phyloP scores from a whole-genome alignment of 345 rosid genomes.

The Eucalyptus melliodora region DNA sequence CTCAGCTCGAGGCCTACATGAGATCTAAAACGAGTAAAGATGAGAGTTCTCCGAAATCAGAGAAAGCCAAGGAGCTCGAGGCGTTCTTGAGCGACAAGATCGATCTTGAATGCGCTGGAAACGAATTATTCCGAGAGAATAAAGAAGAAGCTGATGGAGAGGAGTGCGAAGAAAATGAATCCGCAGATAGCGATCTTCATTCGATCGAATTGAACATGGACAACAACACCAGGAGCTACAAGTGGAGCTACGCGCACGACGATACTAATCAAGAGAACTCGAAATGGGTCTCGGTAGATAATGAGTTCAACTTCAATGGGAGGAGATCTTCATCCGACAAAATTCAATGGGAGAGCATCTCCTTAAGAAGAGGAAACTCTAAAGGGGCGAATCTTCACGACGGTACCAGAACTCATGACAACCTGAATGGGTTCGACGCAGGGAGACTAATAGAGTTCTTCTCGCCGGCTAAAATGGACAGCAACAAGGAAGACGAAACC shows the following conservation, averaged over 20 bases:
- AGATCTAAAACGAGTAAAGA: constrained; percentile 13
- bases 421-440: constrained; percentile 9
- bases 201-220: constrained; percentile 94
- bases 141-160: constrained; percentile 17
- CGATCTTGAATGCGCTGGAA: neutral
- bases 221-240: constrained; percentile 42
- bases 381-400: constrained; percentile 6
- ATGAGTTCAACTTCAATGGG: constrained; percentile 25
- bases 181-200: constrained; percentile 77
- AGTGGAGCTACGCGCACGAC: constrained; percentile 69
- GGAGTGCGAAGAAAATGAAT: constrained; percentile 35
- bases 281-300: constrained; percentile 17
- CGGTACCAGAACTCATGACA: constrained; percentile 18
- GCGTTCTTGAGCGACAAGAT: constrained; percentile 22
- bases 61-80: constrained; percentile 42
- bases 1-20: constrained; percentile 52
- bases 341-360: constrained; percentile 50
- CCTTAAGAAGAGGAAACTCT: constrained; percentile 20
- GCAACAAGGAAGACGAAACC: constrained; percentile 23
- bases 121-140: neutral
- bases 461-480: constrained; percentile 13
- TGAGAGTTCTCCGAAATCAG: constrained; percentile 13
- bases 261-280: constrained; percentile 10
- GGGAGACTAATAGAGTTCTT: constrained; percentile 13
- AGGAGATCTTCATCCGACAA: constrained; percentile 40